These are phyloP conservation scores for Pseudocercospora pini-densiflorae DNA, from an alignment of 2,329 filamentous ascomycete species.

Conservation along the genomic window DNA sequence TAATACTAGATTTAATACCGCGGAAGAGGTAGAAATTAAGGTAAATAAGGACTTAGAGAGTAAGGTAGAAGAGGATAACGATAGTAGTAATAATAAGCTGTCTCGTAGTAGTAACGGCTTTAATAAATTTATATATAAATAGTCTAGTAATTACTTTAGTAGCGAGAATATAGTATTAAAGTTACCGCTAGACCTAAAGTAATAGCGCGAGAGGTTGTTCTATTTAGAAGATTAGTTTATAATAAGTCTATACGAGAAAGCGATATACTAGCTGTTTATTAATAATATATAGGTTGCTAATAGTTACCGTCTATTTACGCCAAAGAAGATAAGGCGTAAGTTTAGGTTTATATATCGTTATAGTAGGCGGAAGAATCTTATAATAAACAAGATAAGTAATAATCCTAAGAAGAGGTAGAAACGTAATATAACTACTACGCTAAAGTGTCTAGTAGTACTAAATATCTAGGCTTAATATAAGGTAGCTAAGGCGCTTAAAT, in stretches of 20 bases:
- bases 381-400: neutral
- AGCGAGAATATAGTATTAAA: neutral
- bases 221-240: too few relatives aligned
- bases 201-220: too few relatives aligned
- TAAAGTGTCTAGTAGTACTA: neutral
- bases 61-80: too few relatives aligned
- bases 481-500: neutral
- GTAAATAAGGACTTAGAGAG: too few relatives aligned
- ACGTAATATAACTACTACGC: too few relatives aligned
- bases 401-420: neutral
- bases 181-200: neutral
- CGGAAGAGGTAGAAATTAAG: too few relatives aligned
- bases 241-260: too few relatives aligned
- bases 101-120: neutral
- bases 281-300: neutral
- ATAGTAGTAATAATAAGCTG: too few relatives aligned
- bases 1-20: too few relatives aligned
- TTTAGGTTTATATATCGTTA: neutral
- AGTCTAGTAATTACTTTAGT: neutral
- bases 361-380: neutral
- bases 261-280: too few relatives aligned
- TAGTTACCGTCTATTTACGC: neutral
- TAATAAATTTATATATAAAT: neutral
- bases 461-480: neutral
- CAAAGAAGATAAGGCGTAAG: neutral